Conservation (phyloP, 2,329 filamentous ascomycete species). For the Talaromyces pinophilus region DNA sequence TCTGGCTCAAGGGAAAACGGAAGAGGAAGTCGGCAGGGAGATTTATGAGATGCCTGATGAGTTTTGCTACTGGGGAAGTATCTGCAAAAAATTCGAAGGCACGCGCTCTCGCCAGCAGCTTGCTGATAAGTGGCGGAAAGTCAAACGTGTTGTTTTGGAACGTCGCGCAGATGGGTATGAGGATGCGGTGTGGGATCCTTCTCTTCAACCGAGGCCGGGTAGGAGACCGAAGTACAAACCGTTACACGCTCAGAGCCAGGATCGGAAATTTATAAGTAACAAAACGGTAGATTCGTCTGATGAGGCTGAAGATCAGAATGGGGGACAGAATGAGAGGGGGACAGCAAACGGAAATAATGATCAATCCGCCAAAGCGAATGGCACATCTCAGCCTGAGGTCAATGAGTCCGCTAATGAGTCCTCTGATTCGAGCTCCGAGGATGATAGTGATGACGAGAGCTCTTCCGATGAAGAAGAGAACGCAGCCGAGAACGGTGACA, state of each 20-base stretch:
- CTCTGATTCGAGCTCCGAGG: constrained; percentile 6
- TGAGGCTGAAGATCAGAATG: constrained; percentile 4
- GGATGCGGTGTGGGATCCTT: constrained; percentile 27
- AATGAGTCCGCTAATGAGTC: not conserved
- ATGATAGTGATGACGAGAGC: not conserved
- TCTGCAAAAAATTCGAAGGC: constrained; percentile 35
- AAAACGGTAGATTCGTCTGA: constrained; percentile 11
- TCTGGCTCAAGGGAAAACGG: constrained; percentile 19
- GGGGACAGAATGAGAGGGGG: not conserved
- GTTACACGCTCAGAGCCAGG: not conserved
- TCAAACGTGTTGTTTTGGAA: constrained; percentile 28
- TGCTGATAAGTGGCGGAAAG: constrained; percentile 44
- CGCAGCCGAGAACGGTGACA: not conserved
- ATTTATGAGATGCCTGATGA: constrained; percentile 41
- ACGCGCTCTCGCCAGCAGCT: constrained; percentile 42
- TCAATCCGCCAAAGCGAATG: not conserved
- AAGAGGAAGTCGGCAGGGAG: constrained; percentile 34
- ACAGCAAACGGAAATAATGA: not conserved
- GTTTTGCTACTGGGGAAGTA: constrained; percentile 34
- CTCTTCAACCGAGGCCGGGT: not conserved
- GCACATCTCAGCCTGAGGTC: not conserved
- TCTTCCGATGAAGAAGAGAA: constrained; percentile 1
- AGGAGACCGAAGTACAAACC: not conserved
- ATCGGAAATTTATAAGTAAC: not conserved
- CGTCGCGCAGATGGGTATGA: constrained; percentile 29